Base-by-base conservation (phyloP, 805 yeast species). In the Starmerella stigmatis region DNA sequence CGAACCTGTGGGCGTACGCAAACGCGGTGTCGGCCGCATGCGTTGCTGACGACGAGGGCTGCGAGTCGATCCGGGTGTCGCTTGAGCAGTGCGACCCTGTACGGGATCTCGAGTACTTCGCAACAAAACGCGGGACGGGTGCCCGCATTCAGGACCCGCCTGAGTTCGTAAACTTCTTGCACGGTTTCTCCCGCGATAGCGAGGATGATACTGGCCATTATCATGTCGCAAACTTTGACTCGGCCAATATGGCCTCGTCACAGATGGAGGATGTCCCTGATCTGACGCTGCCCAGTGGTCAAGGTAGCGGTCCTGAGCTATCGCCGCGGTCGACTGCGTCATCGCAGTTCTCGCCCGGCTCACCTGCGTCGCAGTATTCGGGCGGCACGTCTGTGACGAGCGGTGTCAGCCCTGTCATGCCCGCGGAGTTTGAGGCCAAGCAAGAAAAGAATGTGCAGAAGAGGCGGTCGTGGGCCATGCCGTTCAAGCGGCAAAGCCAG, bases 1-100 rank as follows among this genome's bases (percentile, higher is more conserved):
- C 79, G 15, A 82, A 78, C 53, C 62, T 86, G 48, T 86, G 94
- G 82, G 81, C 78, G 34, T 84, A 71, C 57, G 77, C 89, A 38
- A 85, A 85, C 61, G 70, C 78, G 31, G 68, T 82, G 8, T 82
- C 94, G 7, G 71, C 84, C 0, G 69, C 78, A 3, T 86, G 94
- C 59, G 88, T 85, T 26, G 74, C 76, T 35, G 82, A 80, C 56
- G 95, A 86, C 58, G 79, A 76, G 50, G 71, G 81, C 9, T 83
- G 81, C 45, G 95, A 86, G 57, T 68, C 68, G 43, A 73, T 86
- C 12, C 72, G 95, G 45, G 60, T 76, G 7, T 62, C 75, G 2
- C 68, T 85, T 43, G 94, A 86, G 48, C 71, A 73, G 41, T 79
- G 86, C 53, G 79, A 76, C 16, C 75, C 83, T 7, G 65, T 65